Percentiles rank a stretch among this genome's conserved stretches.
These are phyloP conservation scores for Tephrocybe sp. DNA, from an alignment of 768 basidiomycete genomes.

Conservation along the genomic window DNA sequence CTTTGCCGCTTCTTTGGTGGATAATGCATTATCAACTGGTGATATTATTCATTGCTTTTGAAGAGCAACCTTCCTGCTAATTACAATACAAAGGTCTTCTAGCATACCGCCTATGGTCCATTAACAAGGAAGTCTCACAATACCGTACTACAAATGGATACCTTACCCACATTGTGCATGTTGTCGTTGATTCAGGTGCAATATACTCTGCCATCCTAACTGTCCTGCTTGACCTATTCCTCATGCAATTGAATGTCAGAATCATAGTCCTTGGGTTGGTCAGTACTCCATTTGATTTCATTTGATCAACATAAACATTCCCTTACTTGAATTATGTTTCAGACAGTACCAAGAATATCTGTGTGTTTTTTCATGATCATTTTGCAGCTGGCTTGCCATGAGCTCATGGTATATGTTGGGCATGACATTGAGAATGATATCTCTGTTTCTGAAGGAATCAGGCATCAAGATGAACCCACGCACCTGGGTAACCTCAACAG, in stretches of 20 bases:
- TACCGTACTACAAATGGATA: neutral
- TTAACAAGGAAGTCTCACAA: neutral
- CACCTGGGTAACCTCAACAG: too few species aligned
- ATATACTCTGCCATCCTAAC: neutral
- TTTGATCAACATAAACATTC: too few species aligned
- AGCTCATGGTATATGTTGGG: neutral
- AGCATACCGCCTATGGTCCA: constrained; percentile 8
- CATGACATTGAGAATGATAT: neutral
- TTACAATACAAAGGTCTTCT: neutral
- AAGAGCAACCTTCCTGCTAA: too few species aligned
- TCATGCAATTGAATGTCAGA: neutral
- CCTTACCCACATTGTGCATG: neutral
- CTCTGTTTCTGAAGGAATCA: neutral
- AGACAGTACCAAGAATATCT: constrained; percentile 4
- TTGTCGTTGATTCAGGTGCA: constrained; percentile 8
- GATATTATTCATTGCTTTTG: neutral
- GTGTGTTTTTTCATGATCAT: constrained; percentile 9
- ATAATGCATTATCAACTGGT: constrained; percentile 2
- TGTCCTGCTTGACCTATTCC: neutral
- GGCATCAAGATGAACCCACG: too few species aligned
- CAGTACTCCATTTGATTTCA: neutral
- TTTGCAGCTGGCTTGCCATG: neutral
- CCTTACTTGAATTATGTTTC: neutral
- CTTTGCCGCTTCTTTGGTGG: constrained; percentile 3
- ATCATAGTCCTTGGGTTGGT: neutral